A percentile compares a stretch with the other conserved stretches of the same genome.
phyloP scores from a whole-genome alignment of 257 asterid species.

The Ligustrum vulgare region DNA sequence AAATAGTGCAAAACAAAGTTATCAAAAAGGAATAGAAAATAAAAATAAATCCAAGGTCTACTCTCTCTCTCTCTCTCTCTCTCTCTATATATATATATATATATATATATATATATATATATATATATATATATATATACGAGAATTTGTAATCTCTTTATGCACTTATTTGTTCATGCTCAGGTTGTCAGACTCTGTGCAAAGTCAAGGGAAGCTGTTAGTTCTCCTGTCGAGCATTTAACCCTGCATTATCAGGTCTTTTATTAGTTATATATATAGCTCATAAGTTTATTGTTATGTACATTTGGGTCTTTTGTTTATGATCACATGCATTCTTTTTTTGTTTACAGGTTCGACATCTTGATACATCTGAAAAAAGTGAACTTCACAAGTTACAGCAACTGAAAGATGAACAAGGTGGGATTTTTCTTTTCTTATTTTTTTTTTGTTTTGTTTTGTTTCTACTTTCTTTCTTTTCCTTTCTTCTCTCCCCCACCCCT shows the following conservation, averaged over 20 bases:
- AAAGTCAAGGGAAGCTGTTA: slow-evolving; percentile 98
- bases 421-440: not conserved
- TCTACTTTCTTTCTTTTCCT: not conserved
- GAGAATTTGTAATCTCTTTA: slow-evolving; percentile 3
- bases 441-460: not conserved
- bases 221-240: slow-evolving; percentile 96
- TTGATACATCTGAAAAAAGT: slow-evolving; percentile 97
- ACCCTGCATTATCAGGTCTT: slow-evolving; percentile 96
- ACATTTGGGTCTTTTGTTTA: not conserved
- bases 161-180: slow-evolving; percentile 4
- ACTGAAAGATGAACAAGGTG: slow-evolving; percentile 98
- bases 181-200: slow-evolving; percentile 98
- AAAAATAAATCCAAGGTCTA: not conserved
- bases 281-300: not conserved
- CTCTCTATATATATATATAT: too few relatives aligned
- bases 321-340: not conserved
- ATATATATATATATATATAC: too few relatives aligned
- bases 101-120: too few relatives aligned
- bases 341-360: slow-evolving; percentile 85
- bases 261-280: not conserved
- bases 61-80: too few relatives aligned
- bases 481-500: not conserved
- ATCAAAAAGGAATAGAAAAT: not conserved
- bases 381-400: slow-evolving; percentile 96
- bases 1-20: not conserved